Conservation (phyloP, 768 basidiomycete genomes). For the Russula sp. region DNA sequence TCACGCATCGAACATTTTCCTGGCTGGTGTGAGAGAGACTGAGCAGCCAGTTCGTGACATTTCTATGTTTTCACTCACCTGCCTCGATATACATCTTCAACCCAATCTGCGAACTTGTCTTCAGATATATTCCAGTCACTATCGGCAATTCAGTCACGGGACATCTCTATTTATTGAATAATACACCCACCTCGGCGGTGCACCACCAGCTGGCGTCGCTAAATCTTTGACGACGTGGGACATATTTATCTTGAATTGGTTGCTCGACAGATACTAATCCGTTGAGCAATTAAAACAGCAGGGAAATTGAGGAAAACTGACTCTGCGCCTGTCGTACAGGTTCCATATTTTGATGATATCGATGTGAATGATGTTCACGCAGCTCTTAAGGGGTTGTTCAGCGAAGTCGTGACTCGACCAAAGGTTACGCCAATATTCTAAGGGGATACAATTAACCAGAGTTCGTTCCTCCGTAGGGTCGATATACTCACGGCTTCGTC, state of each 20-base stretch:
- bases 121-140: background rate
- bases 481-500: constrained; percentile 5
- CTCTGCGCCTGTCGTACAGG: background rate
- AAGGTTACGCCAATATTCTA: constrained; percentile 12
- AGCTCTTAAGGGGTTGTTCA: constrained; percentile 68
- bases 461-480: background rate
- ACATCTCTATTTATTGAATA: no score
- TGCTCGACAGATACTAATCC: constrained; percentile 1
- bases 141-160: background rate
- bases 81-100: background rate
- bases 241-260: constrained; percentile 8
- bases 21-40: background rate
- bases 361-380: constrained; percentile 31
- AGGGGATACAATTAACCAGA: background rate
- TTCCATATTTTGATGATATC: constrained; percentile 12
- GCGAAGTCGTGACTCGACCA: constrained; percentile 7
- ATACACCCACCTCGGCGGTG: background rate
- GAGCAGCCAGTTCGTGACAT: background rate
- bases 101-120: background rate
- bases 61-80: background rate
- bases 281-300: background rate
- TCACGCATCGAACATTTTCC: constrained; percentile 1
- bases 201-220: background rate
- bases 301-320: background rate
- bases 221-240: constrained; percentile 16